Evolutionary conservation across 805 yeast species (phyloP).

Genomic region (Candida stauntonica): DNA sequence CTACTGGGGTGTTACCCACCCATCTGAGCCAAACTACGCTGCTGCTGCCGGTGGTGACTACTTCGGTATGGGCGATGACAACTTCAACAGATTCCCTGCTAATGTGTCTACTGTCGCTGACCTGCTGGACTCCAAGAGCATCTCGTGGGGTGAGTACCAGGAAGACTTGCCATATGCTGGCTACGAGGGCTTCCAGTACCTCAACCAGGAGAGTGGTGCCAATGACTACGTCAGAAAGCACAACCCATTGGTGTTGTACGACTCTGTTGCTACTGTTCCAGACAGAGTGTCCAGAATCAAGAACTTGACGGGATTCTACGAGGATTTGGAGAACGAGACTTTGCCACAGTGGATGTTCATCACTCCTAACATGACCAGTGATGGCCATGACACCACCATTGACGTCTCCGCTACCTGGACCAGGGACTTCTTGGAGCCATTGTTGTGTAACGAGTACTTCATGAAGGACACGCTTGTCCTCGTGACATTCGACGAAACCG

Average conservation of each 20-base stretch:
- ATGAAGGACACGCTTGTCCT: conserved; percentile 40
- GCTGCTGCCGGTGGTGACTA: conserved; percentile 49
- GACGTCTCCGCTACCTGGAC: conserved; percentile 46
- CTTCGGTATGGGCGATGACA: conserved; percentile 43
- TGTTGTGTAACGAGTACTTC: conserved; percentile 42
- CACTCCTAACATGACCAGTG: conserved; percentile 51
- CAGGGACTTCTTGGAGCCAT: conserved; percentile 39
- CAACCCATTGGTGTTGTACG: conserved; percentile 43
- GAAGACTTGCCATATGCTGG: conserved; percentile 52
- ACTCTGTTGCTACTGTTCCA: conserved; percentile 33
- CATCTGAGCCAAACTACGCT: conserved; percentile 45
- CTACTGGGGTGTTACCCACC: conserved; percentile 50
- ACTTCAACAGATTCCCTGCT: conserved; percentile 39
- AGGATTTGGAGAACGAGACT: conserved; percentile 35
- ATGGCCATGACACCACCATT: conserved; percentile 47
- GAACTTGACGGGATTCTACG: conserved; percentile 41
- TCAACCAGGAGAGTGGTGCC: conserved; percentile 38
- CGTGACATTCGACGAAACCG: conserved; percentile 48
- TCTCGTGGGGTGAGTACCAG: conserved; percentile 52
- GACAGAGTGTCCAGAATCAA: conserved; percentile 41
- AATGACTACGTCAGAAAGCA: conserved; percentile 50
- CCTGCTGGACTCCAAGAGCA: conserved; percentile 35
- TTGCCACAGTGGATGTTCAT: conserved; percentile 51
- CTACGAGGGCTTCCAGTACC: conserved; percentile 43
- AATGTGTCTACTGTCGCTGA: conserved; percentile 47